Base-by-base conservation (phyloP, 1,284 basidiomycete genomes). In the Thelephora terrestris region DNA sequence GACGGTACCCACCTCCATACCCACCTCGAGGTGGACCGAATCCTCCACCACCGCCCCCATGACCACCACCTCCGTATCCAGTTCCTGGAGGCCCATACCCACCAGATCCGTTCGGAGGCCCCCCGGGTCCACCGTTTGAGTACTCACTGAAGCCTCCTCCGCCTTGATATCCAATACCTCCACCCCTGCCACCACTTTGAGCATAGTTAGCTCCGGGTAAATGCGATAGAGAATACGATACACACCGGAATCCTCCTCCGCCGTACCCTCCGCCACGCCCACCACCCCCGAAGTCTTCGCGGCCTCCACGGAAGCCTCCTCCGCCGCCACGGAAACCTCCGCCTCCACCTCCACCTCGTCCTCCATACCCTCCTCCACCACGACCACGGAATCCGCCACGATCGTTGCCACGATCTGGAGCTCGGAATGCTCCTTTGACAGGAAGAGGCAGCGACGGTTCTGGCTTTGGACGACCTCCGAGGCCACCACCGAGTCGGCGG, bases 381-480 rank as follows among this genome's bases (percentile, higher is more conserved):
- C 69, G 61, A 29, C 66, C 29, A 32, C 29, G 29, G 29, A 32
- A 32, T 32, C 29, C 29, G 29, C 29, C 29, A 10, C 29, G 21
- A 21, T 42, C 25, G 35, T 16, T 16, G 25, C 39, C 21, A 12
- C 39, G 29, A 32, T 32, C 29, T 32, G 29, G 29, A 10, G 7
- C 29, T 34, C 70, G 56, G 43, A 70, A 67, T 21, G 76, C 73
- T 6, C 75, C 71, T 44, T 71, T 55, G 12, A 67, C 67, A 7
- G 77, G 69, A 4, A 25, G 39, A 42, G 10, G 16, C 12, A 25
- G 12, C 10, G 39, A 25, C 51, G 81, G 81, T 6, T 81, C 77
- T 4, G 87, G 86, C 65, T 96, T 96, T n/a, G 91, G 88, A 47
- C 89, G 76, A 12, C 95, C 96, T 18, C 96, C 96, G 21, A 99